Conservation (phyloP, 257 asterid genomes). For the Fraxinus americana region DNA sequence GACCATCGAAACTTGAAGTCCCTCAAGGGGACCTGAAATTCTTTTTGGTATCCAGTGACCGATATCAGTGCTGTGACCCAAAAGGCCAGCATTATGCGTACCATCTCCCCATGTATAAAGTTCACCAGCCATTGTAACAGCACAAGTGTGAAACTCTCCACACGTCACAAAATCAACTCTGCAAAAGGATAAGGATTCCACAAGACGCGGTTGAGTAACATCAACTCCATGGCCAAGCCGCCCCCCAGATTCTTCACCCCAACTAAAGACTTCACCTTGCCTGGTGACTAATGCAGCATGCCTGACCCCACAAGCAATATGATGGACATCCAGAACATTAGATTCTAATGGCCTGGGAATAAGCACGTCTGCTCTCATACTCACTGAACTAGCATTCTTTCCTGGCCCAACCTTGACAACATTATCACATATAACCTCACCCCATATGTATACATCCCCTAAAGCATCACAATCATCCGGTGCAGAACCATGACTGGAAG, state of each 20-base stretch:
- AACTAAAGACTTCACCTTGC: constrained; percentile 87
- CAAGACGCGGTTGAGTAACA: constrained; percentile 60
- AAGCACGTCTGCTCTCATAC: constrained; percentile 73
- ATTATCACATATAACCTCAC: constrained; percentile 84
- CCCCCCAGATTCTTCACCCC: constrained; percentile 99
- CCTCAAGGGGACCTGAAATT: constrained; percentile 84
- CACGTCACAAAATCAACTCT: constrained; percentile 80
- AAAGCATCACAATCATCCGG: constrained; percentile 90
- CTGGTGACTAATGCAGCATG: constrained; percentile 88
- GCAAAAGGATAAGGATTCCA: constrained; percentile 69
- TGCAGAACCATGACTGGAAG: constrained; percentile 94
- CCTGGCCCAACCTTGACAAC: constrained; percentile 74
- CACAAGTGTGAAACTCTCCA: constrained; percentile 91
- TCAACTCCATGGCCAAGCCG: constrained; percentile 91
- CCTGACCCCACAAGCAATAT: constrained; percentile 83
- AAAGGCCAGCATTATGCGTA: constrained; percentile 79
- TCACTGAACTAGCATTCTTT: constrained; percentile 60
- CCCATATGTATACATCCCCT: constrained; percentile 95
- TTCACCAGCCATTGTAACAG: constrained; percentile 78
- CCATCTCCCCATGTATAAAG: constrained; percentile 98
- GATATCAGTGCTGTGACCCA: constrained; percentile 76
- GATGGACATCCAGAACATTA: constrained; percentile 80
- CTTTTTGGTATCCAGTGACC: constrained; percentile 98
- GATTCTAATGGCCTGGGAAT: constrained; percentile 79
- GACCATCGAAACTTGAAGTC: constrained; percentile 73